Evolutionary conservation across 2,329 filamentous ascomycete genomes (phyloP), one percentile per base, ranked within the genome.

Genomic region (Aureobasidium lini): DNA sequence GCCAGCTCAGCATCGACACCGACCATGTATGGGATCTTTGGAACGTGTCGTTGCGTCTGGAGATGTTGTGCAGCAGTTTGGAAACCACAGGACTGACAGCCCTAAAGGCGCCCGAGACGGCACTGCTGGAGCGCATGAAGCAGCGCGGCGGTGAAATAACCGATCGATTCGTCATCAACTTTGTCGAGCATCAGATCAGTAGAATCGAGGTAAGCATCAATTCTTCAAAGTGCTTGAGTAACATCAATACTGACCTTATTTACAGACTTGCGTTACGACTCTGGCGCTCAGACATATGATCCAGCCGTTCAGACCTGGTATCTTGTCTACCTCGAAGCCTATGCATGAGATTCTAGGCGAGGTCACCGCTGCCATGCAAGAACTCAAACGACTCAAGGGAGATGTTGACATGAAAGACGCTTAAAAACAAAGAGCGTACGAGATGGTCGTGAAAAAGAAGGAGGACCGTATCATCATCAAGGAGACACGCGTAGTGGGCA

Each of bases 121-220:
- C 89, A 65, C 76, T 97, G 59, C 76, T 96, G 64, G 90, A 96
- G 69, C 78, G 81, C 64, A 84, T 87, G 75, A 87, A 84, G 72
- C 78, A 80, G 60, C 76, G 86, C 43, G 90, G 89, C 53, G 90
- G 90, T 10, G 91, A 96, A 70, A 84, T 96, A 57, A 90, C 92
- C 31, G 94, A 97, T 77, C 81, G 84, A 57, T 93, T 95, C 73
- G 77, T 97, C 73, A 76, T 95, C 59, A 91, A 90, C 68, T 90
- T 99, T 68, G 82, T 97, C 72, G 92, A 95, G 71, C 92, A 97
- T 71, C 91, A 96, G 80, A 88, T 99, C 66, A 92, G 89, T 71
- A 85, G 94, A 68, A 95, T 99, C 71, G 94, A 99, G 85, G 91
- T 95, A 79, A 75, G 86, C 75, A 36, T 56, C 49, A 36, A n/a